Evolutionary conservation across 2,329 filamentous ascomycete species (phyloP), one percentile per base, ranked within the genome.

Genomic region (Diaporthe amygdali): DNA sequence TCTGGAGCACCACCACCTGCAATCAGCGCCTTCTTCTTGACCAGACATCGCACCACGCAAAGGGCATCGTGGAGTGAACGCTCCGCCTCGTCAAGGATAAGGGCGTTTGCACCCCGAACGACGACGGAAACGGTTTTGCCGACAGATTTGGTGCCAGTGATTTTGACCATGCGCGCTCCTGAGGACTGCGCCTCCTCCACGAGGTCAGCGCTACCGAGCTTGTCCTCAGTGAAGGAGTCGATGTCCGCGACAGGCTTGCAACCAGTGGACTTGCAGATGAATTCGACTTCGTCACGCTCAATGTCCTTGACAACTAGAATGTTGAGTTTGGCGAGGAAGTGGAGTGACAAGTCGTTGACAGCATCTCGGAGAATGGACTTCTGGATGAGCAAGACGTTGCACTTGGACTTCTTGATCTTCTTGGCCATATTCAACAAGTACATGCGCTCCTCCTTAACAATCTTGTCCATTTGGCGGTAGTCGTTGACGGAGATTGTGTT

Each of bases 321-420:
- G 84, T 96, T 96, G 74, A 98, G 92, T 83, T 98, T 97, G 78
- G 96, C 94, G 75, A 99, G 89, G 89, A 99, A 99, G 85, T 99
- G 96, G 75, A 99, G 89, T 74, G 94, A 97, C 71, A 99, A 89
- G 78, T 99, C 96, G 86, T 99, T 99, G 82, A 99, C 95, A 44
- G 96, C 96, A 79, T 99, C 96, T 77, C 96, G 92, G 71, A 99
- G 91, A 77, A 99, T 99, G 17, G 96, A 98, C 86, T 99, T 99
- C 81, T 99, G 96, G 77, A 99, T 98, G 76, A 99, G 88, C 54
- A 98, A 91, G 52, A 99, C 96, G 79, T 99, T 99, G 86, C 96
- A 99, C 88, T 98, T 99, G 76, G 96, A 95, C 89, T 98, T 99
- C 87, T 98, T 98, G 84, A 99, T 99, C 89, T 98, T 99, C 90